Percentiles rank a stretch among this genome's conserved stretches.
Evolutionary conservation across 441 rosid species (phyloP).

Genomic region (Corymbia calophylla): DNA sequence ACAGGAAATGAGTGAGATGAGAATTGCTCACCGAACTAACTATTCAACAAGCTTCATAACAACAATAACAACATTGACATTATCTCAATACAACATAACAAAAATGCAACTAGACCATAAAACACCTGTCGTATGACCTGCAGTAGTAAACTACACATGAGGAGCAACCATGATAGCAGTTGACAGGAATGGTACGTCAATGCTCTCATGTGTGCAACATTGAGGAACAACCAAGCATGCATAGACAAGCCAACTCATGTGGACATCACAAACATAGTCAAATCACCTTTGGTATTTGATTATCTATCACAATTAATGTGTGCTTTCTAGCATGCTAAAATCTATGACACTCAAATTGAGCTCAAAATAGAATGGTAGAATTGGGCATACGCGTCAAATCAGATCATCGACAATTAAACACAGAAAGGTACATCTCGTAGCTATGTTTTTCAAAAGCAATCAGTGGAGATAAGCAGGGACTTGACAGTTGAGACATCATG

Average conservation of each 20-base stretch:
- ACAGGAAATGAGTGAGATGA: neutral
- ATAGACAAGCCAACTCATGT: neutral
- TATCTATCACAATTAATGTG: neutral
- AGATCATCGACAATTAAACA: neutral
- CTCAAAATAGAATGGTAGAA: neutral
- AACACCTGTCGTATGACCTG: neutral
- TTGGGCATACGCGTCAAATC: neutral
- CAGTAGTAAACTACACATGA: neutral
- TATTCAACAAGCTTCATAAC: neutral
- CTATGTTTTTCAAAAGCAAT: neutral
- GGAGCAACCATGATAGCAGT: neutral
- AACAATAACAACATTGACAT: neutral
- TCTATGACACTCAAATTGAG: neutral
- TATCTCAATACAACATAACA: neutral
- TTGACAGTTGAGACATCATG: neutral
- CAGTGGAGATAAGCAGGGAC: neutral
- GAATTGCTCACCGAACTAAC: neutral
- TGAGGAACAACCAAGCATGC: neutral
- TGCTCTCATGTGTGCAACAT: neutral
- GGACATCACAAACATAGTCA: neutral
- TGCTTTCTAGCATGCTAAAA: neutral
- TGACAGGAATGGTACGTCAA: neutral
- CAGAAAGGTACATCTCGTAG: neutral
- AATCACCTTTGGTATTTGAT: neutral
- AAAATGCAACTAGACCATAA: neutral